phyloP scores from a whole-genome alignment of 495 filamentous ascomycete genomes.

The Aspergillus bridgeri region DNA sequence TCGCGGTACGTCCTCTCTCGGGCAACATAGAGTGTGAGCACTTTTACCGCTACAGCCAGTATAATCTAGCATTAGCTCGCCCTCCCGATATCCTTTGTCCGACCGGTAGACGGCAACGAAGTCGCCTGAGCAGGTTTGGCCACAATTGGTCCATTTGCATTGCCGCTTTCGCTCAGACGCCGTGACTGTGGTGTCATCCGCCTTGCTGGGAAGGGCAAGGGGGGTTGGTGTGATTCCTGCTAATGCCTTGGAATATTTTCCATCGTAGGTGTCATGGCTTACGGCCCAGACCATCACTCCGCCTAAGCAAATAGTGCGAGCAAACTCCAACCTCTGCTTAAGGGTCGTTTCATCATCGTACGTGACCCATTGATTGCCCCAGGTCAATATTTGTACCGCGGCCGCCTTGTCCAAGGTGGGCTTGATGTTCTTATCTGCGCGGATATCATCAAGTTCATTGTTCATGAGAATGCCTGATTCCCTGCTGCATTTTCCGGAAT shows the following conservation, averaged over 20 bases:
- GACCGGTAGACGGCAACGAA: background rate
- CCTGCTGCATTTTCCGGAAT: slow-evolving; percentile 30
- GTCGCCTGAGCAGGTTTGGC: background rate
- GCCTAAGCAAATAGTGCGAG: slow-evolving; percentile 31
- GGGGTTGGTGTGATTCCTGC: background rate
- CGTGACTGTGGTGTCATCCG: background rate
- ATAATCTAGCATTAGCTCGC: background rate
- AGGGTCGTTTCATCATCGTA: slow-evolving; percentile 42
- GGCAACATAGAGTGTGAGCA: background rate
- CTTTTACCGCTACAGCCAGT: background rate
- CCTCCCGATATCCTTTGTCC: background rate
- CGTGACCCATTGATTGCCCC: slow-evolving; percentile 40
- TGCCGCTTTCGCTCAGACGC: background rate
- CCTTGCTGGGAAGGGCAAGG: background rate
- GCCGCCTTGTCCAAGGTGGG: slow-evolving; percentile 9
- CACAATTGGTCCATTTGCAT: slow-evolving; percentile 1
- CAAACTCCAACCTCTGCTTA: slow-evolving; percentile 27
- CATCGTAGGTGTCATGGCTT: slow-evolving; percentile 5
- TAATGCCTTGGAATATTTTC: background rate
- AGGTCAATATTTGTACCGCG: slow-evolving; percentile 26
- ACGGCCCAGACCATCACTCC: slow-evolving; percentile 46
- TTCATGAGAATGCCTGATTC: slow-evolving; percentile 12
- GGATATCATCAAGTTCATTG: slow-evolving; percentile 13
- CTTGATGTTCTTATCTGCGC: background rate
- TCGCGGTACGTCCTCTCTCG: background rate